Base-by-base conservation (phyloP, 176 grass and related monocot genomes). In the Hsuehochloa calcarea region DNA sequence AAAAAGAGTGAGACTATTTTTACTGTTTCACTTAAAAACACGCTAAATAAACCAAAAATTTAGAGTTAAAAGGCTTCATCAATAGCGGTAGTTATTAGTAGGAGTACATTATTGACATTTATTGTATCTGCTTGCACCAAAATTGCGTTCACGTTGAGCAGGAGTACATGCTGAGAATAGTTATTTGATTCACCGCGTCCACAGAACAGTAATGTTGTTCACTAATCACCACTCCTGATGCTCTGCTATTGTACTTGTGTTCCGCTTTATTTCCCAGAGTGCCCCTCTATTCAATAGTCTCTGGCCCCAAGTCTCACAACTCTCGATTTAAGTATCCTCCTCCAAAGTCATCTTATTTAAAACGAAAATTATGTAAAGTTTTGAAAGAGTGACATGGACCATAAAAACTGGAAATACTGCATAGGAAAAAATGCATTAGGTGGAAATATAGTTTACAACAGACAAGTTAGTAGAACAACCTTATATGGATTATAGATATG, bases 241-340 rank as follows among this genome's bases (percentile, higher is more conserved):
- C 35, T 80, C 34, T 70, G 22, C 8, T 9, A 41, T 49, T 47
- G 83, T 82, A 72, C 81, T 56, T 78, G 41, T 37, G 70, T 34
- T 20, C 54, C 23, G 23, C 16, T 22, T 26, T 40, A 9, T 46
- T 86, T 19, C 54, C 82, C 11, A 17, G 54, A 82, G 10, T 82
- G 17, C 78, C 83, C 77, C 29, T 60, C 83, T 6, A 17, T 44
- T 19, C 12, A 40, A 43, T 31, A 17, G 5, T 15, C 14, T 20
- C 10, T 3, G 4, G 0, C 5, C 45, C 31, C 46, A 47, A 13
- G 45, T 12, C 46, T 13, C 31, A 34, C 46, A 47, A 14, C 12
- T 14, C 46, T 43, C 41, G 9, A 46, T 2, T 44, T 46, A 13
- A 46, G 47, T 50, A 5, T 7, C 51, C 6, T 19, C 15, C 51